These are phyloP conservation scores for Opeltia flavorubescens DNA, from an alignment of 495 filamentous ascomycete genomes.

Conservation along the genomic window DNA sequence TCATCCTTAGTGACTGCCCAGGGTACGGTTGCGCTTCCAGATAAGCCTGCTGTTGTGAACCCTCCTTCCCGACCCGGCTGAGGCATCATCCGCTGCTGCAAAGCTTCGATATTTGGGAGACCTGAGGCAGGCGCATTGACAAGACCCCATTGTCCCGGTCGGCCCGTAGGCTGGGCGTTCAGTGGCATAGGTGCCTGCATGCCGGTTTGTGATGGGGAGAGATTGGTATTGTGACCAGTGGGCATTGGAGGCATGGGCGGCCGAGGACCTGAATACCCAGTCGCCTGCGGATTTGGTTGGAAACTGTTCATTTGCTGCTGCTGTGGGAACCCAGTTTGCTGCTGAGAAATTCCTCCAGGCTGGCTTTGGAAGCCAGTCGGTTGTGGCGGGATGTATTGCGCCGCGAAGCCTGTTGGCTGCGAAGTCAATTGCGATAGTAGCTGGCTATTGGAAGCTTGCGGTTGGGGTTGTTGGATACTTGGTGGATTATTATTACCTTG, in stretches of 20 bases:
- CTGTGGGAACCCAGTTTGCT: constrained; percentile 25
- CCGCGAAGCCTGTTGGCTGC: constrained; percentile 60
- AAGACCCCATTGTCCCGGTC: constrained; percentile 94
- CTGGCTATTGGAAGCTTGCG: constrained; percentile 58
- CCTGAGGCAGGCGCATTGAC: constrained; percentile 87
- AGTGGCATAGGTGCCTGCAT: constrained; percentile 41
- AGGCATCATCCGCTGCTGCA: constrained; percentile 97
- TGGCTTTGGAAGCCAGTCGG: constrained; percentile 44
- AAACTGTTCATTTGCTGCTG: constrained; percentile 37
- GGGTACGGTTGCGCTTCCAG: constrained; percentile 87
- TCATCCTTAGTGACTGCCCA: constrained; percentile 99
- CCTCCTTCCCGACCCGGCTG: constrained; percentile 86
- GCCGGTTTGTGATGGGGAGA: constrained; percentile 52
- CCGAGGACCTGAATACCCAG: constrained; percentile 57
- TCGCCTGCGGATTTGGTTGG: constrained; percentile 40
- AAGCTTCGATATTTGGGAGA: constrained; percentile 80
- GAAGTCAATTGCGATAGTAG: constrained; percentile 61
- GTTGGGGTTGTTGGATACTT: constrained; percentile 75
- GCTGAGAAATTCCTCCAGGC: constrained; percentile 38
- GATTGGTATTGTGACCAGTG: constrained; percentile 52
- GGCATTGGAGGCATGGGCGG: constrained; percentile 96
- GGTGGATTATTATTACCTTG: constrained; percentile 53
- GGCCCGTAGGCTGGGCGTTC: constrained; percentile 87
- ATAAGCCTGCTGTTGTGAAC: constrained; percentile 75
- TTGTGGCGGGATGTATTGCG: constrained; percentile 29